Base-by-base conservation (phyloP, 371 early-diverging fungal genomes). In the Mucor lusitanicus region DNA sequence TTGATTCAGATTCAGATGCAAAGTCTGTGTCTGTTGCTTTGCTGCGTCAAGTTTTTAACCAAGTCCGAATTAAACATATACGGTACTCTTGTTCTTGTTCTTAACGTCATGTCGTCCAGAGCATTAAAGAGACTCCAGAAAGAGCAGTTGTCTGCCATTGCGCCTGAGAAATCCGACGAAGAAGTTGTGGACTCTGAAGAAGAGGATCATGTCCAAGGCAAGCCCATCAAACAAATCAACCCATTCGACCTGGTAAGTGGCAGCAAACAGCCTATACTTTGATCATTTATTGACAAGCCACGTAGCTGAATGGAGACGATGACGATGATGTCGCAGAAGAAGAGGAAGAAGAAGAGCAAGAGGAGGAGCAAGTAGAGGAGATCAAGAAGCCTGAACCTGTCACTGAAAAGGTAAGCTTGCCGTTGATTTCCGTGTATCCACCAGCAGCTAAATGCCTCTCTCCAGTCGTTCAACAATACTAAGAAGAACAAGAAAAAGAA, bases 221-320 rank as follows among this genome's bases (percentile, higher is more conserved):
- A 60, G 42, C 64, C 25, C 35, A 53, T 53, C 27, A 53, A 53
- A 13, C 64, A 72, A 37, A 74, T 74, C 6, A 92, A 91, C 71
- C 69, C 88, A 69, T 92, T 92, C 84, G 91, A 87, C 58, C 75
- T 92, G 81, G 90, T 87, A 78, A 64, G 67, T 30, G 15, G 1
- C 3, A 42, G 13, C 35, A 32, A 9, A 15, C 33, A 6, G 15
- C 15, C 11, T 9, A 7, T 3, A 27, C 4, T 15, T 27, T 40
- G 40, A 40, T 17, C 25, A 27, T n/a, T 2, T 28, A 27, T 17
- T 15, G 17, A 40, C 40, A 40, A 8, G 8, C 21, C 30, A 33
- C 8, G 32, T 25, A 30, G 12, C 12, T 44, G 44, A 78, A 78
- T 65, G 80, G 72, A 32, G 80, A 72, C 21, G 70, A 78, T 32